A percentile compares a stretch with the other conserved stretches of the same genome.
Conservation (phyloP, 768 basidiomycete genomes). For the Epithele typhae region DNA sequence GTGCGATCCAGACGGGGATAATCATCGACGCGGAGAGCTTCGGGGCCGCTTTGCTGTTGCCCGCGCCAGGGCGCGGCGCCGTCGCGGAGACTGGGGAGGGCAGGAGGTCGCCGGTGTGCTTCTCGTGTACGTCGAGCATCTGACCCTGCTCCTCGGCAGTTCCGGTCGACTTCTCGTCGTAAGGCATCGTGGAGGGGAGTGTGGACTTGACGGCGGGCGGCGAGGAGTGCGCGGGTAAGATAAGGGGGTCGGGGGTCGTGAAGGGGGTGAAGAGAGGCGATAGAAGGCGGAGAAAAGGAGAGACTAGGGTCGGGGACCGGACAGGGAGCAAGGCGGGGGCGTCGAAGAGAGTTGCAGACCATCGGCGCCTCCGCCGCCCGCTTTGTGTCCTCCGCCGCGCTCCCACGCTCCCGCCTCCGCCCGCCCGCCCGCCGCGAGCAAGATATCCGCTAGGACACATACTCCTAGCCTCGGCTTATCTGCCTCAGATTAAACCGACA, state of each 20-base stretch:
- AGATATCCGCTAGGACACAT: too few relatives aligned
- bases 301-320: slow-evolving; percentile 10
- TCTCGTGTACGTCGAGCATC: slow-evolving; percentile 25
- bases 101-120: slow-evolving; percentile 28
- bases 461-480: too few relatives aligned
- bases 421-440: too few relatives aligned
- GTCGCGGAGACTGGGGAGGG: slow-evolving; percentile 55
- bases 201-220: not conserved
- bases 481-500: too few relatives aligned
- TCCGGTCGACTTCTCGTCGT: slow-evolving; percentile 8
- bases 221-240: not conserved
- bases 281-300: slow-evolving; percentile 5
- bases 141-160: slow-evolving; percentile 10
- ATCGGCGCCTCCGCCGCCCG: not conserved
- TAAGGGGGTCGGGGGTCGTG: not conserved
- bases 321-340: not conserved
- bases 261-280: not conserved
- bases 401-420: not conserved
- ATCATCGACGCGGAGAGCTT: slow-evolving; percentile 64
- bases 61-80: slow-evolving; percentile 25
- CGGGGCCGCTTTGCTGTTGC: slow-evolving; percentile 28
- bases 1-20: slow-evolving; percentile 90
- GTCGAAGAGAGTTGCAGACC: not conserved
- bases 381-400: not conserved
- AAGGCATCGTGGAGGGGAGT: not conserved